These are phyloP conservation scores for Nicotiana benthamiana DNA, from an alignment of 257 asterid species.

Conservation along the genomic window DNA sequence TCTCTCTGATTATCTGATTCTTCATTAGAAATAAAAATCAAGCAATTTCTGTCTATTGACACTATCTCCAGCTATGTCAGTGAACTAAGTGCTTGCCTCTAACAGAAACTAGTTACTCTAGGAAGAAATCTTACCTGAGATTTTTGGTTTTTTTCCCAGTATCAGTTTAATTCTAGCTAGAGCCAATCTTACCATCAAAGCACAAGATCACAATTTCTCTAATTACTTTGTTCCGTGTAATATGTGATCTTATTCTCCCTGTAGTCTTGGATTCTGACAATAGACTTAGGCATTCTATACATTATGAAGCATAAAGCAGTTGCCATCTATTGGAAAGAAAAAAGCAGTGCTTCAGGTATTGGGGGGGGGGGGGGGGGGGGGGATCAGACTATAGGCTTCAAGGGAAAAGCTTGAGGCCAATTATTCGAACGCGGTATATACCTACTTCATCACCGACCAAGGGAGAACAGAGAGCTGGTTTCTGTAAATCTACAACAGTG, in stretches of 20 bases:
- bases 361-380: fast-evolving
- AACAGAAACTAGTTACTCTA: neutral
- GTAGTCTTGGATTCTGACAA: neutral
- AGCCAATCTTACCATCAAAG: neutral
- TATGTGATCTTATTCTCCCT: neutral
- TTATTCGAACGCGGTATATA: neutral
- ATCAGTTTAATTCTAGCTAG: neutral
- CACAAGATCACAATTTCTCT: neutral
- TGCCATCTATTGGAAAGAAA: neutral
- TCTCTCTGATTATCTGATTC: neutral
- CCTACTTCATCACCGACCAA: neutral
- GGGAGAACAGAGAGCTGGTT: neutral
- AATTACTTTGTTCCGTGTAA: neutral
- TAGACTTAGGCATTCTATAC: neutral
- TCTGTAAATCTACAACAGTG: neutral
- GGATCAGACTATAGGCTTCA: neutral
- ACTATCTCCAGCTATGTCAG: neutral
- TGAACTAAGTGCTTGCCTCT: neutral
- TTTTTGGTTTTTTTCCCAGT: neutral
- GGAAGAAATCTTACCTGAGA: neutral
- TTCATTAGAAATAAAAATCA: neutral
- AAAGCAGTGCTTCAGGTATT: neutral
- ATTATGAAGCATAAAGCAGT: neutral
- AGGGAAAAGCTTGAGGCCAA: neutral
- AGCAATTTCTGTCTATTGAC: neutral